These are phyloP conservation scores for Geranium incanum DNA, from an alignment of 441 rosid genomes.

Conservation along the genomic window DNA sequence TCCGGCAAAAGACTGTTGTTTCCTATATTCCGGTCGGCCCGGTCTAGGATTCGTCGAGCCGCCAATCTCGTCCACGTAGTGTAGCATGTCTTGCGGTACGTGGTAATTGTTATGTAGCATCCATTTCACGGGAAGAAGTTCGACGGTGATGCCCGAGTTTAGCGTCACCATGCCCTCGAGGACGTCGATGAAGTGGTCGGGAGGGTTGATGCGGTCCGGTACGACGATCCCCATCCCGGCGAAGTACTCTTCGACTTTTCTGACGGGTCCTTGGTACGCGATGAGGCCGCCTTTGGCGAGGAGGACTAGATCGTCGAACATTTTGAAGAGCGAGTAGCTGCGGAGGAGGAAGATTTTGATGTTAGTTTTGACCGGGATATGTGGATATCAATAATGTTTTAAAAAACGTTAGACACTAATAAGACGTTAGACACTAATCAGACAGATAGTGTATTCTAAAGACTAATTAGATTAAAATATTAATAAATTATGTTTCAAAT, in stretches of 20 bases:
- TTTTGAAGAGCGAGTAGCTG: constrained; percentile 78
- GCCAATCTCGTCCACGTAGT: constrained; percentile 41
- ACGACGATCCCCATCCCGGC: constrained; percentile 61
- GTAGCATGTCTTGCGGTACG: constrained; percentile 83
- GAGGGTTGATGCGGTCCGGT: constrained; percentile 89
- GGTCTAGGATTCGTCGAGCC: constrained; percentile 21
- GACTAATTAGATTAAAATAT: too few relatives aligned
- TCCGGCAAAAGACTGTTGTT: constrained; percentile 57
- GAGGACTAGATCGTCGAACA: constrained; percentile 92
- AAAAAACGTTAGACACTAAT: too few relatives aligned
- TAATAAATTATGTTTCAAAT: too few relatives aligned
- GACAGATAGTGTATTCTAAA: too few relatives aligned
- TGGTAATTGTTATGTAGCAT: constrained; percentile 89
- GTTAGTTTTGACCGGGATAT: constrained; percentile 7
- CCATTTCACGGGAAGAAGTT: constrained; percentile 85
- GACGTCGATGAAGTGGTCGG: constrained; percentile 89
- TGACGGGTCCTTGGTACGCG: constrained; percentile 80
- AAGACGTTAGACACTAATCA: too few relatives aligned
- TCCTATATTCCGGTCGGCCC: constrained; percentile 12
- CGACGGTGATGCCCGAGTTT: constrained; percentile 40
- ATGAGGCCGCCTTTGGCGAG: constrained; percentile 88
- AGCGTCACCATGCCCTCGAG: constrained; percentile 79
- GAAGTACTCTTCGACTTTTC: constrained; percentile 84
- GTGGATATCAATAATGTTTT: too few relatives aligned
- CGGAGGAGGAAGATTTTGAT: constrained; percentile 19